Base-by-base conservation (phyloP, 139 green algal species). In the Chlamydomonas eustigma region DNA sequence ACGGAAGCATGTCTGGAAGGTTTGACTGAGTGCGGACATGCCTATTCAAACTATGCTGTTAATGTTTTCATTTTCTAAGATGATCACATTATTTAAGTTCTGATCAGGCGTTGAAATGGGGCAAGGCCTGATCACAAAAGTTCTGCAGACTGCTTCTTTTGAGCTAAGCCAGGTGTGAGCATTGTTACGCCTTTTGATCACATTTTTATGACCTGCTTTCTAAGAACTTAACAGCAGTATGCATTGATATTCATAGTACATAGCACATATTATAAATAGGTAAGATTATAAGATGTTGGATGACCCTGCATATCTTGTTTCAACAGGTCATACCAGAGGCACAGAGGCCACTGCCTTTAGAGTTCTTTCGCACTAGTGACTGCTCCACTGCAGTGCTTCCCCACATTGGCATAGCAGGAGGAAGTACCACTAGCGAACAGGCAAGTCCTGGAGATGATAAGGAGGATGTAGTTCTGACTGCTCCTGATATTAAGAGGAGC, bases 91-190 rank as follows among this genome's bases (percentile, higher is more conserved):
- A n/a, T n/a, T n/a, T n/a, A n/a, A n/a, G n/a, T n/a, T 58, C 44
- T 58, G 38, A 32, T 31, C 75, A 28, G 75, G 75, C 1, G 8
- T 36, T 2, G 75, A 79, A 28, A 79, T 79, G 39, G 75, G 75
- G 2, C 75, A 79, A 38, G 75, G 78, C 2, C 87, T 92, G 1
- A 74, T 71, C 74, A 85, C 82, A 63, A 91, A 91, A 64, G 86
- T 91, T 24, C 81, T 86, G 34, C 88, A 92, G 83, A 81, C 84
- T n/a, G 75, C 75, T 2, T 64, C 75, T 34, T 74, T 58, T 30
- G 64, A 74, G 64, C 75, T 79, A 2, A 73, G 64, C 64, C 32
- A 79, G 75, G 74, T 73, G 37, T 12, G 44, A n/a, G n/a, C n/a
- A n/a, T n/a, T n/a, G n/a, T n/a, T n/a, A n/a, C n/a, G n/a, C n/a